Evolutionary conservation across 306 rosid species (phyloP).

Genomic region (Fragaria nilgerrensis): DNA sequence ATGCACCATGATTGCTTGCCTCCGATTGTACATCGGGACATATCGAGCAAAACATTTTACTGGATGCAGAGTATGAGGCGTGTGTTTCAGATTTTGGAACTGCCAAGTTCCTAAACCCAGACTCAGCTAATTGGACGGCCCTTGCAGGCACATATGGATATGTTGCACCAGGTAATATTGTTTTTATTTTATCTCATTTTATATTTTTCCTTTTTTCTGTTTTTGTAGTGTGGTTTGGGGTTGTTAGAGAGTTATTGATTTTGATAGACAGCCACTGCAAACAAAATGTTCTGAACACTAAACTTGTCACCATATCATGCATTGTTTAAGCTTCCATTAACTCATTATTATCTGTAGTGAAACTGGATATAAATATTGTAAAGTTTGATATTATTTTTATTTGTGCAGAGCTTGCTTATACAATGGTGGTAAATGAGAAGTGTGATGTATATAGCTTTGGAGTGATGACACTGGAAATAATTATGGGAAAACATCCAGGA

Average conservation of each 20-base stretch:
- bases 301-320: no score
- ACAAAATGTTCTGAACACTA: no score
- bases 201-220: neutral
- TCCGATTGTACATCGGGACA: slow-evolving; percentile 18
- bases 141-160: slow-evolving; percentile 27
- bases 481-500: slow-evolving; percentile 13
- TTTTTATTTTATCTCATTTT: no score
- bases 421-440: no score
- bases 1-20: slow-evolving; percentile 19
- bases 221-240: no score
- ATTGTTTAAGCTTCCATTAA: no score
- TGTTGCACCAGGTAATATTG: slow-evolving; percentile 15
- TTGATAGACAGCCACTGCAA: no score
- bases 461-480: slow-evolving; percentile 17
- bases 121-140: slow-evolving; percentile 13
- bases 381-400: neutral
- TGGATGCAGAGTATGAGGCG: slow-evolving; percentile 2
- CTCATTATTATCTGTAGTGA: no score
- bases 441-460: neutral
- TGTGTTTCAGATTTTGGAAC: slow-evolving; percentile 20
- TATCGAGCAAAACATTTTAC: slow-evolving; percentile 19
- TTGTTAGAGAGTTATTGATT: neutral
- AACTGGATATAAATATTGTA: no score
- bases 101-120: slow-evolving; percentile 6
- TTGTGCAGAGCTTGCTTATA: no score